Conservation (phyloP, 805 yeast species). For the Zygosaccharomyces kombuchaensis region DNA sequence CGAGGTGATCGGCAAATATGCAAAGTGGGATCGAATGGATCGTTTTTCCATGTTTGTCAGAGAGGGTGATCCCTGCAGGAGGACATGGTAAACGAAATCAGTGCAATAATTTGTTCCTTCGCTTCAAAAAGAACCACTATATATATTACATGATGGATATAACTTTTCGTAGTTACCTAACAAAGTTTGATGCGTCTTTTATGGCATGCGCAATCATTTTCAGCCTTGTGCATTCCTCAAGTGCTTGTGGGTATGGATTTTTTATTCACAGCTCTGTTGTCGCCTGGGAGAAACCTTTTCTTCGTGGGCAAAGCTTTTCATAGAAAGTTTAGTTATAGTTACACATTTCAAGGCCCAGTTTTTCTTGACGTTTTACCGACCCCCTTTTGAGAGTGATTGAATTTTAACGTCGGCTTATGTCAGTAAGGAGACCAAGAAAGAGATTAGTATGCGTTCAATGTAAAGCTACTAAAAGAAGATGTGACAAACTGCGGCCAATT, state of each 20-base stretch:
- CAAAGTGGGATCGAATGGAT: neutral
- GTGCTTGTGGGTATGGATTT: neutral
- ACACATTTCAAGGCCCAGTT: neutral
- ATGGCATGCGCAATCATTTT: neutral
- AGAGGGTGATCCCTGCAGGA: neutral
- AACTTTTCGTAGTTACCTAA: neutral
- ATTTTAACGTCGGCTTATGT: neutral
- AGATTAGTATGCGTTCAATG: slow-evolving; percentile 3
- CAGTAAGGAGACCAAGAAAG: neutral
- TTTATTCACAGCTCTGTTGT: neutral
- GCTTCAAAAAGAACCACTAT: neutral
- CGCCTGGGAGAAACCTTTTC: neutral
- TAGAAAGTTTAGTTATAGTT: neutral
- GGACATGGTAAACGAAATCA: neutral
- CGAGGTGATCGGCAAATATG: neutral
- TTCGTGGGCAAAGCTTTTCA: neutral
- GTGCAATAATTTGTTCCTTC: neutral
- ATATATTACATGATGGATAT: neutral
- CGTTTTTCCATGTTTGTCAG: neutral
- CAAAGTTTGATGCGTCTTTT: neutral
- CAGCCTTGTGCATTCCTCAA: neutral
- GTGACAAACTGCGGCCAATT: slow-evolving; percentile 2
- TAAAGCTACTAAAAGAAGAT: neutral
- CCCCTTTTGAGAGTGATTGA: neutral
- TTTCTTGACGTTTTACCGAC: neutral